phyloP scores from a whole-genome alignment of 805 yeast species.

The Candida tibetensis region DNA sequence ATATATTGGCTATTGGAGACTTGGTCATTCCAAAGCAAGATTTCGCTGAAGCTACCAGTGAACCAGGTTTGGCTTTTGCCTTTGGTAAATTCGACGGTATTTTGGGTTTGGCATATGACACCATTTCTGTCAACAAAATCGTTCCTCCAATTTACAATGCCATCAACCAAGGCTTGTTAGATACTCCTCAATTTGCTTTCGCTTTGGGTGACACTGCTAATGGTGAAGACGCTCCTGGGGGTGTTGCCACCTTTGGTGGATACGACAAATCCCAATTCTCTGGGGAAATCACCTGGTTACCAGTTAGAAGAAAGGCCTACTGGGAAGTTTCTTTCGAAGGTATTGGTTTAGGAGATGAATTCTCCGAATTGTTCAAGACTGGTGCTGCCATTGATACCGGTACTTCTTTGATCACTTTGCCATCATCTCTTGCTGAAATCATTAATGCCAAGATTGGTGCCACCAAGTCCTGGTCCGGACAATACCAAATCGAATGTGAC shows the following conservation, averaged over 20 bases:
- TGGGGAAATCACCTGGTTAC: constrained; percentile 92
- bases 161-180: constrained; percentile 73
- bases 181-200: constrained; percentile 83
- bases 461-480: constrained; percentile 95
- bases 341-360: constrained; percentile 88
- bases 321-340: constrained; percentile 97
- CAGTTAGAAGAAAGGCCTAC: constrained; percentile 98
- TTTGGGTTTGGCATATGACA: constrained; percentile 88
- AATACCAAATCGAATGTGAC: constrained; percentile 89
- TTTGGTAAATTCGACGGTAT: constrained; percentile 99
- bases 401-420: constrained; percentile 92
- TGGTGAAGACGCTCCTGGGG: constrained; percentile 64
- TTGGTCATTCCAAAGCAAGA: constrained; percentile 83
- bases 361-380: constrained; percentile 71
- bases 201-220: constrained; percentile 77
- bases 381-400: constrained; percentile 99
- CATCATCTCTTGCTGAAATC: constrained; percentile 93
- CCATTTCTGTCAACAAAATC: constrained; percentile 83
- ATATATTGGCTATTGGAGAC: constrained; percentile 76
- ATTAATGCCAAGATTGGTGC: constrained; percentile 96
- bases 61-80: constrained; percentile 97
- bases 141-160: constrained; percentile 96
- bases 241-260: constrained; percentile 95
- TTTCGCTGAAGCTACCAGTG: constrained; percentile 95
- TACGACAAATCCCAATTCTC: constrained; percentile 68